A percentile compares a stretch with the other conserved stretches of the same genome.
Conservation (phyloP, 345 rosid genomes). For the Aquilaria sinensis region DNA sequence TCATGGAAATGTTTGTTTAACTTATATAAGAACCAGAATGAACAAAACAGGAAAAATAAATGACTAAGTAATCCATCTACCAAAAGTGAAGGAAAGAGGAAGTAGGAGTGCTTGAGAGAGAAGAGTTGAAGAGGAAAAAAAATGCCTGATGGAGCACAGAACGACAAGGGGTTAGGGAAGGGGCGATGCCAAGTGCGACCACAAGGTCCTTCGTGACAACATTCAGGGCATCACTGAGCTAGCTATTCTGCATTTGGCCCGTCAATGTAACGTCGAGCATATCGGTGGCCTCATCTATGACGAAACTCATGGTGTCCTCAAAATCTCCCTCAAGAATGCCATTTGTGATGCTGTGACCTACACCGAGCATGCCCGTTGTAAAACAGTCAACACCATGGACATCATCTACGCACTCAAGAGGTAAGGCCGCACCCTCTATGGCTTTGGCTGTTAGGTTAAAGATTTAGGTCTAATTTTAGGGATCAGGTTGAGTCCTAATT, state of each 20-base stretch:
- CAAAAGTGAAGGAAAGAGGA: too few relatives aligned
- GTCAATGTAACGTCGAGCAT: slow-evolving; percentile 8
- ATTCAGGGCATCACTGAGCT: slow-evolving; percentile 13
- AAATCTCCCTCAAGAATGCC: slow-evolving; percentile 13
- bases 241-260: slow-evolving; percentile 12
- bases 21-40: too few relatives aligned
- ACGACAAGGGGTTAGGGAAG: slow-evolving; percentile 12
- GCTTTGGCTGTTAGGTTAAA: slow-evolving; percentile 6
- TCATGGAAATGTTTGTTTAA: too few relatives aligned
- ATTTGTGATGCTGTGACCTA: slow-evolving; percentile 15
- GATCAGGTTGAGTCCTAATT: too few relatives aligned
- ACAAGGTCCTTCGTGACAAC: slow-evolving; percentile 12
- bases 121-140: too few relatives aligned
- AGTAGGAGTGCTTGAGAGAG: too few relatives aligned
- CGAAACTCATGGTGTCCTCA: slow-evolving; percentile 13
- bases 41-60: too few relatives aligned
- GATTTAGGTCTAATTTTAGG: too few relatives aligned
- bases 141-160: slow-evolving; percentile 9
- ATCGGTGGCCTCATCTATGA: slow-evolving; percentile 15
- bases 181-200: slow-evolving; percentile 16
- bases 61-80: too few relatives aligned
- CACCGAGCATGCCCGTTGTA: slow-evolving; percentile 13
- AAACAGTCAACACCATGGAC: slow-evolving; percentile 17
- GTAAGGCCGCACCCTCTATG: slow-evolving; percentile 16
- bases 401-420: slow-evolving; percentile 14